These are phyloP conservation scores for Mortierella sp. DNA, from an alignment of 371 early-diverging fungal species.

Conservation along the genomic window DNA sequence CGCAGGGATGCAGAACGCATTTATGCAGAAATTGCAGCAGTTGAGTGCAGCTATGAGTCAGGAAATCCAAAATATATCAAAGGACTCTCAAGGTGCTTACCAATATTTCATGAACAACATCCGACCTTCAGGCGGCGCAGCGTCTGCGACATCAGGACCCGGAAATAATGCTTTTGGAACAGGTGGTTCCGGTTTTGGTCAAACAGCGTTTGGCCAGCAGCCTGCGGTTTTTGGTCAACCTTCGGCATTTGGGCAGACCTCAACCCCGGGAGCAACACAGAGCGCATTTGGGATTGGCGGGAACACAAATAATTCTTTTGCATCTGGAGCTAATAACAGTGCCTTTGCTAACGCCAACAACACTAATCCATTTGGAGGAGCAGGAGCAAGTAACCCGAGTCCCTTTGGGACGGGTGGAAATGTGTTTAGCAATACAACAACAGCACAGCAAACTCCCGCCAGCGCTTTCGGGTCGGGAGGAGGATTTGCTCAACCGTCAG, in stretches of 20 bases:
- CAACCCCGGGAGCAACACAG: slow-evolving; percentile 8
- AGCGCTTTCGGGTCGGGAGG: slow-evolving; percentile 36
- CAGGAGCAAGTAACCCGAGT: not conserved
- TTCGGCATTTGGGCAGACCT: slow-evolving; percentile 24
- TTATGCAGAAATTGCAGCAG: slow-evolving; percentile 43
- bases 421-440: slow-evolving; percentile 12
- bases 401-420: slow-evolving; percentile 26
- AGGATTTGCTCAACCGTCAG: slow-evolving; percentile 40
- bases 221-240: slow-evolving; percentile 12
- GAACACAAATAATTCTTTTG: slow-evolving; percentile 13
- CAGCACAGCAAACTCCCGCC: slow-evolving; percentile 17
- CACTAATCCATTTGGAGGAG: slow-evolving; percentile 30
- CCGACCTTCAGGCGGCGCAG: slow-evolving; percentile 11
- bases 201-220: slow-evolving; percentile 26
- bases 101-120: slow-evolving; percentile 40
- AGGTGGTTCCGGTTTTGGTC: slow-evolving; percentile 23
- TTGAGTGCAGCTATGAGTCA: slow-evolving; percentile 27
- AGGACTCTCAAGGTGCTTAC: slow-evolving; percentile 30
- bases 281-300: slow-evolving; percentile 34
- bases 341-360: slow-evolving; percentile 3
- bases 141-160: slow-evolving; percentile 14
- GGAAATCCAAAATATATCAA: slow-evolving; percentile 33
- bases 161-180: slow-evolving; percentile 6
- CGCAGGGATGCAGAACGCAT: slow-evolving; percentile 34
- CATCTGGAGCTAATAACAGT: not conserved